Conservation (phyloP, 2,329 filamentous ascomycete species). For the Colletotrichum cereale region DNA sequence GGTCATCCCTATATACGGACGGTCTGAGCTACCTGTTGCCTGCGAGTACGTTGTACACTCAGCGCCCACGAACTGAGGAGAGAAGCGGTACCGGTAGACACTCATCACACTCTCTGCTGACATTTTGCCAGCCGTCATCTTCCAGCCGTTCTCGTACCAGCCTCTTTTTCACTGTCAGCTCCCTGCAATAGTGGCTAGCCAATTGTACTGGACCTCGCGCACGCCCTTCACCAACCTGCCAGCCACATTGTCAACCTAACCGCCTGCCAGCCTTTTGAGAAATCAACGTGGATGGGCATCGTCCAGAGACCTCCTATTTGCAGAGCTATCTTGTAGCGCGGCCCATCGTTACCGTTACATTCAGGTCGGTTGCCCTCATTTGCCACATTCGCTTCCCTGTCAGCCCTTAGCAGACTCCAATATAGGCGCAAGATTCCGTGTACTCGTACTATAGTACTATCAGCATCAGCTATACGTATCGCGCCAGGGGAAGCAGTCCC, state of each 20-base stretch:
- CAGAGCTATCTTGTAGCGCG: not conserved
- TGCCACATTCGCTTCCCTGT: constrained; percentile 24
- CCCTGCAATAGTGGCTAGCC: not conserved
- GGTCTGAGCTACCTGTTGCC: not conserved
- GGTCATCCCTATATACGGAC: not conserved
- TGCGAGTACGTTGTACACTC: not conserved
- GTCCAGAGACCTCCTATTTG: not conserved
- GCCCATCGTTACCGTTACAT: not conserved
- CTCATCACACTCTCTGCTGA: not conserved
- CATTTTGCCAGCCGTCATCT: not conserved
- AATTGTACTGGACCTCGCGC: not conserved
- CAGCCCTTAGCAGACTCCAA: constrained; percentile 14
- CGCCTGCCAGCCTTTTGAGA: not conserved
- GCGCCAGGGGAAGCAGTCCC: constrained; percentile 2
- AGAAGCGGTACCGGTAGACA: not conserved
- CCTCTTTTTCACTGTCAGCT: not conserved
- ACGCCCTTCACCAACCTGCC: not conserved
- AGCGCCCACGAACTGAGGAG: not conserved
- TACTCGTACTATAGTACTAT: constrained; percentile 22
- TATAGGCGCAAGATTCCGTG: constrained; percentile 31
- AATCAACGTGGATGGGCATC: constrained; percentile 13
- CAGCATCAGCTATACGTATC: constrained; percentile 23
- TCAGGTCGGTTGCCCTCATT: constrained; percentile 19
- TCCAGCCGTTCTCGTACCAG: not conserved
- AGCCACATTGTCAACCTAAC: not conserved